Evolutionary conservation across 352 stramenopile genomes (phyloP).

Genomic region (Pythium rhizo-oryzae): DNA sequence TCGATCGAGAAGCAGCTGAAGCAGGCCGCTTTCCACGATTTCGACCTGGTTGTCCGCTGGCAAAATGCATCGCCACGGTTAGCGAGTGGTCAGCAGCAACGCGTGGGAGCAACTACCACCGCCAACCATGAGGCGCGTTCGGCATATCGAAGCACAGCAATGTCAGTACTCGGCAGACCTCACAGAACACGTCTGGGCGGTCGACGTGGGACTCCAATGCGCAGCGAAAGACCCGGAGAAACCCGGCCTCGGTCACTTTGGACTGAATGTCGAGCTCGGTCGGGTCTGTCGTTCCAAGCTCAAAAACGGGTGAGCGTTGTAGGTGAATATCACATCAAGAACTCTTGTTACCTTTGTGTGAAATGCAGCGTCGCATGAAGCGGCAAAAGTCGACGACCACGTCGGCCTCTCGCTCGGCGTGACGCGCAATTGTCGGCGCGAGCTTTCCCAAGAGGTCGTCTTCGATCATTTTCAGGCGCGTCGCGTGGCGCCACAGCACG

Average conservation of each 20-base stretch:
- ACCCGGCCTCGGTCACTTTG: constrained; percentile 48
- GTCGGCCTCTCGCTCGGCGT: constrained; percentile 38
- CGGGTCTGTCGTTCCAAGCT: constrained; percentile 31
- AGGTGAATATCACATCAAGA: not conserved
- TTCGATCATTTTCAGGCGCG: constrained; percentile 39
- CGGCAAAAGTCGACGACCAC: constrained; percentile 48
- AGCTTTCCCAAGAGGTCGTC: constrained; percentile 42
- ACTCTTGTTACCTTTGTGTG: constrained; percentile 40
- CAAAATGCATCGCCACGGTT: no score
- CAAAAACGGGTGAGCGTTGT: not conserved
- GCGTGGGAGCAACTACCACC: not conserved
- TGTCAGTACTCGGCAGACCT: constrained; percentile 42
- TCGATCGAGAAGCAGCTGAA: constrained; percentile 34
- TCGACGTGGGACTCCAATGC: constrained; percentile 35
- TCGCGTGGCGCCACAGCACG: constrained; percentile 34
- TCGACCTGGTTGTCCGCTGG: constrained; percentile 60
- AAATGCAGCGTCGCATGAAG: constrained; percentile 53
- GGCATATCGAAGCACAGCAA: constrained; percentile 61
- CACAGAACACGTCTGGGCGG: constrained; percentile 34
- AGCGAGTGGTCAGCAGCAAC: constrained; percentile 13
- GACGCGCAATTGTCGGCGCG: constrained; percentile 26
- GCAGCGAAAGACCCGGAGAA: constrained; percentile 36
- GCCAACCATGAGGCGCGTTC: constrained; percentile 37
- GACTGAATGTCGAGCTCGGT: constrained; percentile 60
- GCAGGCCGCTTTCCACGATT: constrained; percentile 38